Evolutionary conservation across 805 yeast species (phyloP).

Genomic region (Metschnikowia baotianmanensis): DNA sequence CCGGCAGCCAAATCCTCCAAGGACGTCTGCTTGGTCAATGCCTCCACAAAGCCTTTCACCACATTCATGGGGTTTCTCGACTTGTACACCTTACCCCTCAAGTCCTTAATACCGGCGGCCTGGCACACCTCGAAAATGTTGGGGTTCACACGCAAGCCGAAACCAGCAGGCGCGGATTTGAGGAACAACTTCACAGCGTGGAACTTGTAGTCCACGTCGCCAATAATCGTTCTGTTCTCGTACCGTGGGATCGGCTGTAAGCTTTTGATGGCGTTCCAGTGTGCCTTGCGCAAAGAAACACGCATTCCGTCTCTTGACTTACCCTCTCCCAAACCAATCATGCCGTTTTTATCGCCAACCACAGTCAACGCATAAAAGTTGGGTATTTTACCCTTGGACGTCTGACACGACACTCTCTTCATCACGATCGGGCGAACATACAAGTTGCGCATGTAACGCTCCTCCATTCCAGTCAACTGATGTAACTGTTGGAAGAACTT

Average conservation of each 20-base stretch:
- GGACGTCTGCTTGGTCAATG: constrained; percentile 74
- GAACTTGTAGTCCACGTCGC: constrained; percentile 75
- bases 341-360: constrained; percentile 91
- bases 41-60: constrained; percentile 84
- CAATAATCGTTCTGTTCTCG: constrained; percentile 88
- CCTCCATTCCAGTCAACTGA: constrained; percentile 64
- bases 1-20: constrained; percentile 84
- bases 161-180: constrained; percentile 88
- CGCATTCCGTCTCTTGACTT: constrained; percentile 76
- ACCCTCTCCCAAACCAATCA: constrained; percentile 95
- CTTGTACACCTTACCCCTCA: constrained; percentile 87
- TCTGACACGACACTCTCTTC: constrained; percentile 86
- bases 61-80: constrained; percentile 95
- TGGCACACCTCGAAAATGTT: constrained; percentile 87
- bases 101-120: constrained; percentile 90
- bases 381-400: constrained; percentile 86
- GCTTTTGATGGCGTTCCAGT: constrained; percentile 91
- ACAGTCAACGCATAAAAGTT: constrained; percentile 80
- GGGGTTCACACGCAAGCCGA: constrained; percentile 89
- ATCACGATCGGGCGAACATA: constrained; percentile 64
- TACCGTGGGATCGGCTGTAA: constrained; percentile 77
- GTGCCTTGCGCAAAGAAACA: constrained; percentile 77
- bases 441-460: constrained; percentile 57
- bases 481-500: constrained; percentile 53
- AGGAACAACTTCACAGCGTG: constrained; percentile 83